phyloP scores from a whole-genome alignment of 305 asterid genomes.

The Rubia peregrina region DNA sequence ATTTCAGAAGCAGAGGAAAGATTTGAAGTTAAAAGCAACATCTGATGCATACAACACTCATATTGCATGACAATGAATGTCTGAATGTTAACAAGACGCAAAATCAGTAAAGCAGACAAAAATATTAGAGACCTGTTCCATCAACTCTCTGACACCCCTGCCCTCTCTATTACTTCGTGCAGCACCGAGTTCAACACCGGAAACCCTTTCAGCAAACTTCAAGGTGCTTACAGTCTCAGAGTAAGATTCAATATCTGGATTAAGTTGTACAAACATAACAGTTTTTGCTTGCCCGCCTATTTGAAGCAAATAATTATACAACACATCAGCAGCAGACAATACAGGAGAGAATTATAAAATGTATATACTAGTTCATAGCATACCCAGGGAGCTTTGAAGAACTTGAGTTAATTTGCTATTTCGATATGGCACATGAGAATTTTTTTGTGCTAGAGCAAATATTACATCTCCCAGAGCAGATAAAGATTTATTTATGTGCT shows the following conservation, averaged over 20 bases:
- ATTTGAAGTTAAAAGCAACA: too few species aligned
- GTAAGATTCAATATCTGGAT: slow-evolving; percentile 28
- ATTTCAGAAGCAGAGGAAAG: not conserved
- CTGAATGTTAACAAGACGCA: not conserved
- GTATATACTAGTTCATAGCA: not conserved
- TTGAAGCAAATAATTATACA: slow-evolving; percentile 12
- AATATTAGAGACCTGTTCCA: slow-evolving; percentile 28
- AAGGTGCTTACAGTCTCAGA: slow-evolving; percentile 31
- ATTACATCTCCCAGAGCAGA: slow-evolving; percentile 44
- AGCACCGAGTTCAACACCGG: slow-evolving; percentile 39
- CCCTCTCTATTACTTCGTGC: slow-evolving; percentile 34
- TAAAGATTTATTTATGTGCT: slow-evolving; percentile 37
- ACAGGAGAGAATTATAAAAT: not conserved
- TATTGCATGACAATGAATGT: not conserved
- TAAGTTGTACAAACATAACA: slow-evolving; percentile 38
- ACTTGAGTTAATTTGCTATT: slow-evolving; percentile 59
- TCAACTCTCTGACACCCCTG: slow-evolving; percentile 32
- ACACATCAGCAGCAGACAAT: not conserved
- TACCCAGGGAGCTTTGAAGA: slow-evolving; percentile 45
- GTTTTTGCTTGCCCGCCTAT: slow-evolving; percentile 53
- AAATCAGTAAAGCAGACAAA: slow-evolving; percentile 1
- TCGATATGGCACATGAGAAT: slow-evolving; percentile 43
- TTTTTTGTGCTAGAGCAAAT: slow-evolving; percentile 47
- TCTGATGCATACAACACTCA: not conserved
- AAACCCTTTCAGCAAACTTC: slow-evolving; percentile 38